phyloP scores from a whole-genome alignment of 208 protist species.

The Angomonas ambiguus region DNA sequence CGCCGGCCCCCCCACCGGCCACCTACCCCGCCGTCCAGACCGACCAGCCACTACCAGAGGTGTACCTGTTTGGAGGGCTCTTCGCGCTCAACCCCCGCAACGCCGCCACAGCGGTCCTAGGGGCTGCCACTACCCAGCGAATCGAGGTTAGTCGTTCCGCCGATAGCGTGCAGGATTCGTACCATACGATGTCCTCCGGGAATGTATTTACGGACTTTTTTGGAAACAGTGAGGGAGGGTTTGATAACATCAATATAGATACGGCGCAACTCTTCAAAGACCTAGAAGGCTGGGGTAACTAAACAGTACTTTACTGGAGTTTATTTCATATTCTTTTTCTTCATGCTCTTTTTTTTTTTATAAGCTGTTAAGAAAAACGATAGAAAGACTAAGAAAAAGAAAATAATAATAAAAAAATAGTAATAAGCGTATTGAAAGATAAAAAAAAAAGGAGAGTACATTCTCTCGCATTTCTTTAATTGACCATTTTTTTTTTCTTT shows the following conservation, averaged over 20 bases:
- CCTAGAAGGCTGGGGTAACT: conserved; percentile 22
- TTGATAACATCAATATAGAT: conserved; percentile 25
- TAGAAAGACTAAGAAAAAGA: conserved; percentile 13
- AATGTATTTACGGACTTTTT: conserved; percentile 15
- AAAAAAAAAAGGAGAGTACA: conserved; percentile 13
- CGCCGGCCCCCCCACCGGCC: neutral
- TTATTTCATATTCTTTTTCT: neutral
- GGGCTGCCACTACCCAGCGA: conserved; percentile 19
- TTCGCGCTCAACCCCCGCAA: conserved; percentile 28
- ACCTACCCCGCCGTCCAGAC: conserved; percentile 39
- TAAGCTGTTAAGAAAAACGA: neutral
- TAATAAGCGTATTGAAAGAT: conserved; percentile 6
- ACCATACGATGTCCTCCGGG: neutral
- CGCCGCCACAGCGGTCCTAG: conserved; percentile 25
- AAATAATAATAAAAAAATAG: conserved; percentile 5
- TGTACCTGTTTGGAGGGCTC: conserved; percentile 39
- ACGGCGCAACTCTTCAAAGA: conserved; percentile 25
- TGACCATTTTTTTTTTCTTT: conserved; percentile 16
- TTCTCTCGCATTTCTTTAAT: neutral
- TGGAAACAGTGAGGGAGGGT: conserved; percentile 13
- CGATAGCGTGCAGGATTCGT: neutral
- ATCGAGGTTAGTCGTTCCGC: neutral
- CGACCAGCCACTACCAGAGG: conserved; percentile 35
- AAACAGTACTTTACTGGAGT: neutral
- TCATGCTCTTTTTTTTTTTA: neutral